Evolutionary conservation across 140 eudicot genomes (phyloP).

Genomic region (Anethum foeniculum): DNA sequence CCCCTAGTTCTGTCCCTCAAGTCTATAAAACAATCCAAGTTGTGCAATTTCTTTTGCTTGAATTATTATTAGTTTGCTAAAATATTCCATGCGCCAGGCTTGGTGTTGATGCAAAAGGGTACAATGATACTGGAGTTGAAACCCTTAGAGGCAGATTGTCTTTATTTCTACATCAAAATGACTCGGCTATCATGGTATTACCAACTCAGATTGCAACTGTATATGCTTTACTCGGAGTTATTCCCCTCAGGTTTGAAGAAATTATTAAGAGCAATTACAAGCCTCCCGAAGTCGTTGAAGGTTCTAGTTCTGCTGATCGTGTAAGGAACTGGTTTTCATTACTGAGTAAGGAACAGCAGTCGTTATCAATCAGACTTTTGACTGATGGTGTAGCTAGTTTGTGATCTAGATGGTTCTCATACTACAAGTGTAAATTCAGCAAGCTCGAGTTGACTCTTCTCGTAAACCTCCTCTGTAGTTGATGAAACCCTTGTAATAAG

Average conservation of each 20-base stretch:
- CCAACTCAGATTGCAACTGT: constrained; percentile 47
- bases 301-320: no score
- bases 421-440: neutral
- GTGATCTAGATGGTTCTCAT: constrained; percentile 10
- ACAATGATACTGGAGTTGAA: constrained; percentile 42
- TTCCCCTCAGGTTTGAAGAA: constrained; percentile 36
- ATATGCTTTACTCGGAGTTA: constrained; percentile 45
- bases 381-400: constrained; percentile 18
- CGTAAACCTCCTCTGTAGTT: constrained; percentile 19
- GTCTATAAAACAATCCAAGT: neutral
- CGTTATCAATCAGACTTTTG: constrained; percentile 3
- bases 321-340: no score
- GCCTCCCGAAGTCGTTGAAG: constrained; percentile 5
- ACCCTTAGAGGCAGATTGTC: constrained; percentile 37
- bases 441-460: constrained; percentile 3
- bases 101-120: constrained; percentile 50
- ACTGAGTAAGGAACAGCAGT: no score
- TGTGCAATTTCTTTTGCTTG: constrained; percentile 1
- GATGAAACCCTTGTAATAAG: constrained; percentile 5
- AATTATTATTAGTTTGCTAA: neutral
- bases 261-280: constrained; percentile 24
- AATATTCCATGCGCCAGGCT: constrained; percentile 33
- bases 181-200: constrained; percentile 18
- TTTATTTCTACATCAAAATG: constrained; percentile 24
- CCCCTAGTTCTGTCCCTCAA: neutral